Evolutionary conservation across 2,329 filamentous ascomycete species (phyloP).

Genomic region (Alternaria sp.): DNA sequence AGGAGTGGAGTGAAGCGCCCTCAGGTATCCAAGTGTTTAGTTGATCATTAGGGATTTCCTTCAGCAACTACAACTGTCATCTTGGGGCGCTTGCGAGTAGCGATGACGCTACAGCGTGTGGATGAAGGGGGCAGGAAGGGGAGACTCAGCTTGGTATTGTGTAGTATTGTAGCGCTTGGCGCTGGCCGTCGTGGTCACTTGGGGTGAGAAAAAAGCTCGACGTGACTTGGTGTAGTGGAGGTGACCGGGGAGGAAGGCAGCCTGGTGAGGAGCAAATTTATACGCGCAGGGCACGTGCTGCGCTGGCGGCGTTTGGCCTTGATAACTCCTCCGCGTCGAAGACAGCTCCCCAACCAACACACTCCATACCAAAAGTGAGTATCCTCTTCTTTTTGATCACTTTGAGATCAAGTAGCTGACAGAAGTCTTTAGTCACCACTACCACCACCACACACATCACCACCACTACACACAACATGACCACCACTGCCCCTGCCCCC

Average conservation of each 20-base stretch:
- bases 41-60: not conserved
- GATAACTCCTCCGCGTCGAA: not conserved
- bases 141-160: not conserved
- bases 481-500: not conserved
- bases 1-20: not conserved
- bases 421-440: not conserved
- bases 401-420: not conserved
- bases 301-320: not conserved
- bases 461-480: not conserved
- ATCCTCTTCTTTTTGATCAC: not conserved
- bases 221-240: not conserved
- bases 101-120: not conserved
- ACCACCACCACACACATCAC: not conserved
- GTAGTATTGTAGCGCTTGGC: not conserved
- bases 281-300: not conserved
- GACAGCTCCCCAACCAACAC: not conserved
- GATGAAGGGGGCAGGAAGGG: not conserved
- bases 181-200: not conserved
- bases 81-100: not conserved
- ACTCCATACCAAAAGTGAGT: not conserved
- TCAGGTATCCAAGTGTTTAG: not conserved
- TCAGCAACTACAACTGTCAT: not conserved
- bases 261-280: not conserved
- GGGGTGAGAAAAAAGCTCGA: not conserved
- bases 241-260: not conserved